Conservation (phyloP, 2,329 filamentous ascomycete species). For the Malbranchea cinnamomea region DNA sequence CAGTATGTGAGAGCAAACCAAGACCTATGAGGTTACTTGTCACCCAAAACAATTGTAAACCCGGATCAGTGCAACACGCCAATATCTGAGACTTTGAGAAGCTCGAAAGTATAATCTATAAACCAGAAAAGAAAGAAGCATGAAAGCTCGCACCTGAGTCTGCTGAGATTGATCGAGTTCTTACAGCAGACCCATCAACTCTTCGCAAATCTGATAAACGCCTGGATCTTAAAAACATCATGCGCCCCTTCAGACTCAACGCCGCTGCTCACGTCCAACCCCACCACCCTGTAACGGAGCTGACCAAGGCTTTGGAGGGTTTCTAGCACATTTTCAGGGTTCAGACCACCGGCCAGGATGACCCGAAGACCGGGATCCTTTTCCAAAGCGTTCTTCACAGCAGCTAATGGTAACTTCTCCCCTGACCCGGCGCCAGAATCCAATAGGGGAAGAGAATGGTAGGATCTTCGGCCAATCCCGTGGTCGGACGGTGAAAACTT, state of each 20-base stretch:
- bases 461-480: constrained; percentile 60
- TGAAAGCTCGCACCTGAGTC: neutral
- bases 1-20: neutral
- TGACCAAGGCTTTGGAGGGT: constrained; percentile 49
- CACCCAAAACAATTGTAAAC: too few species aligned
- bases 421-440: constrained; percentile 82
- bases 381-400: constrained; percentile 51
- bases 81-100: too few species aligned
- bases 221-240: constrained; percentile 62
- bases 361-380: constrained; percentile 57
- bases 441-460: constrained; percentile 68
- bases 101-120: too few species aligned
- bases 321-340: constrained; percentile 59
- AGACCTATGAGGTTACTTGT: neutral
- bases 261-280: constrained; percentile 87
- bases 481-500: constrained; percentile 64
- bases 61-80: too few species aligned
- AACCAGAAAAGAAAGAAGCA: too few species aligned
- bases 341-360: constrained; percentile 72
- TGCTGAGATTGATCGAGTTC: neutral
- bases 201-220: constrained; percentile 67
- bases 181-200: constrained; percentile 20
- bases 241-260: constrained; percentile 77
- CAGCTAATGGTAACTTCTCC: constrained; percentile 55
- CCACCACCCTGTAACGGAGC: constrained; percentile 49